Conservation (phyloP, 2,329 filamentous ascomycete genomes). For the Trichothecium roseum region DNA sequence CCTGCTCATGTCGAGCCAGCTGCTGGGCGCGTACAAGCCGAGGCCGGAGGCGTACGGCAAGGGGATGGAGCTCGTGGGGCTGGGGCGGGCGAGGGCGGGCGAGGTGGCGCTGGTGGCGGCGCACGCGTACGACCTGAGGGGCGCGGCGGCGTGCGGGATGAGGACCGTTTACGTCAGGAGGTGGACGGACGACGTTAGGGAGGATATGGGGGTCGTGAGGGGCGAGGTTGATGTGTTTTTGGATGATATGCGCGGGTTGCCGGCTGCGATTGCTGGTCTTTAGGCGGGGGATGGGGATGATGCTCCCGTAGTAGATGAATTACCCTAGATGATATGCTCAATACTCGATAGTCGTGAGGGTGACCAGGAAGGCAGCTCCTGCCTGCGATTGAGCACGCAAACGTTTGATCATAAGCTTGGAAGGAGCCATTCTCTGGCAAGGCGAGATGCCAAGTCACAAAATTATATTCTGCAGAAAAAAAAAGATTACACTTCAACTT, state of each 20-base stretch:
- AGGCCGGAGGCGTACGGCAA: constrained; percentile 33
- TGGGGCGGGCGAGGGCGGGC: constrained; percentile 25
- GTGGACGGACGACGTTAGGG: constrained; percentile 41
- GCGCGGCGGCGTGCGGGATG: constrained; percentile 35
- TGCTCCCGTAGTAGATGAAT: no score
- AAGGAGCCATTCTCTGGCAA: no score
- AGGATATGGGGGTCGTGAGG: constrained; percentile 29
- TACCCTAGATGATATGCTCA: no score
- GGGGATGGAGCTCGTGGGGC: constrained; percentile 30
- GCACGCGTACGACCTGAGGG: constrained; percentile 42
- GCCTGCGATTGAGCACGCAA: no score
- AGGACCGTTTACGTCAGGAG: constrained; percentile 40
- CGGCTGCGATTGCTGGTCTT: constrained; percentile 5
- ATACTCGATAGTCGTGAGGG: no score
- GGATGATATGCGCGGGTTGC: constrained; percentile 10
- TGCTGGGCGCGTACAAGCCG: constrained; percentile 39
- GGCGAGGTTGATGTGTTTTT: constrained; percentile 26
- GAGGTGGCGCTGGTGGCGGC: constrained; percentile 42
- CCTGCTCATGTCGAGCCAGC: constrained; percentile 40
- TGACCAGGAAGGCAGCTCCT: no score
- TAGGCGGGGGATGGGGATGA: no score
- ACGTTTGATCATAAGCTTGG: no score
- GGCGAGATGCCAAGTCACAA: no score
- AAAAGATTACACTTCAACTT: no score
- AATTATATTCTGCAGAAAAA: no score